These are phyloP conservation scores for Alternaria gaisen DNA, from an alignment of 2,329 filamentous ascomycete genomes.

Conservation along the genomic window DNA sequence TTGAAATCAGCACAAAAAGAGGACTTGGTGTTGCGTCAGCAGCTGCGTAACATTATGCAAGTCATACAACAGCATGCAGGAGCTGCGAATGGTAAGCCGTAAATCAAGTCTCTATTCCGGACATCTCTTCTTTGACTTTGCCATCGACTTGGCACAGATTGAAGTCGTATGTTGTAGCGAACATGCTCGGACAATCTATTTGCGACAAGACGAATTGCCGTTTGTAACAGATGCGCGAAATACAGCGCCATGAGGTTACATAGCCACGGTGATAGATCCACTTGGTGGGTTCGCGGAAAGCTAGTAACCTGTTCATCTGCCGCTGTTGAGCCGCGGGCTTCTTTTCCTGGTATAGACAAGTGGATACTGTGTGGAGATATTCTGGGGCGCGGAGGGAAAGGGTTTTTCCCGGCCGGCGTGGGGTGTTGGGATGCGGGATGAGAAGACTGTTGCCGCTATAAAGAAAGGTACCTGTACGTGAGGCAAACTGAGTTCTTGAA, in stretches of 20 bases:
- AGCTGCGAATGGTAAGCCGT: slow-evolving; percentile 8
- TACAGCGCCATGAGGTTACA: slow-evolving; percentile 4
- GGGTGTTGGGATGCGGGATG: slow-evolving; percentile 10
- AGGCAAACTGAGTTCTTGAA: background rate
- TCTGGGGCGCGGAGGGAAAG: slow-evolving; percentile 21
- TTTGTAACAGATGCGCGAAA: slow-evolving; percentile 1
- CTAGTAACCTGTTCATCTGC: slow-evolving; percentile 13
- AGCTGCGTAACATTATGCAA: slow-evolving; percentile 12
- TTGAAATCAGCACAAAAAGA: background rate
- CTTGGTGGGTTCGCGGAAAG: slow-evolving; percentile 14
- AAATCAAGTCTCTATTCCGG: background rate
- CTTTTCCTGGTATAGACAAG: slow-evolving; percentile 25
- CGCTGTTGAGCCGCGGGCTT: slow-evolving; percentile 28
- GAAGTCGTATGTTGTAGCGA: background rate
- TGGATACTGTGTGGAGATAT: slow-evolving; percentile 30
- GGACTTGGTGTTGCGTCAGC: slow-evolving; percentile 15
- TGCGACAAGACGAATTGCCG: background rate
- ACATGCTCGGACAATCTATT: background rate
- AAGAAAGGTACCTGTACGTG: background rate
- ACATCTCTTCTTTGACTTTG: background rate
- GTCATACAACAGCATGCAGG: slow-evolving; percentile 16
- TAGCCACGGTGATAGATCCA: slow-evolving; percentile 10
- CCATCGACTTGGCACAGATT: background rate
- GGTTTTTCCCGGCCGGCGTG: slow-evolving; percentile 13
- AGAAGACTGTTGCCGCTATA: background rate